Conservation (phyloP, 176 grass and related monocot species). For the Avena sativa region DNA sequence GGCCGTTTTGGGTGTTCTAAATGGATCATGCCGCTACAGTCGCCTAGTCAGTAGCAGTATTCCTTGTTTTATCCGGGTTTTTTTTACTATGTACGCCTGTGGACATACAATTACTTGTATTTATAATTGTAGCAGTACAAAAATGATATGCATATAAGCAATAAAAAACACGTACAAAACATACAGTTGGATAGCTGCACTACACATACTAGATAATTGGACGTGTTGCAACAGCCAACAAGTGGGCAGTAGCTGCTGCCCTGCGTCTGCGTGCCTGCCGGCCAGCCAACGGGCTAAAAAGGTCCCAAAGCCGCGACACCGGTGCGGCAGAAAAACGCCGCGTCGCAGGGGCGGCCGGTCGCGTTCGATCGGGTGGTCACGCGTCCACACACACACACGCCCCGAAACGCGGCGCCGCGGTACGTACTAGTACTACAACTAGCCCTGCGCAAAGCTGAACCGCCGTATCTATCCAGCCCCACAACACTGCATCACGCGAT, state of each 20-base stretch:
- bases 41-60: too few species aligned
- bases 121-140: too few species aligned
- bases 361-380: constrained; percentile 8
- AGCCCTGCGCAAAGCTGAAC: constrained; percentile 35
- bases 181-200: too few species aligned
- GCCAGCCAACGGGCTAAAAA: neutral
- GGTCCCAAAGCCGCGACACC: constrained; percentile 37
- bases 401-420: constrained; percentile 45
- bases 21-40: too few species aligned
- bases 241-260: neutral
- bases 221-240: neutral
- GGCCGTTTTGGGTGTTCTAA: too few species aligned
- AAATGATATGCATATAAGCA: too few species aligned
- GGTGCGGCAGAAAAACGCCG: constrained; percentile 12
- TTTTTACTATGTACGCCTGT: too few species aligned
- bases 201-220: too few species aligned
- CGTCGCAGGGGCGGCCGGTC: neutral
- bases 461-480: constrained; percentile 34
- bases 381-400: neutral
- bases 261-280: neutral
- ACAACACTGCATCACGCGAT: neutral
- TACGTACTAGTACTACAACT: neutral
- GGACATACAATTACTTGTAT: too few species aligned
- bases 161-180: too few species aligned
- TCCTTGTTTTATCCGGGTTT: too few species aligned